Conservation (phyloP, 805 yeast genomes). For the Saturnispora sekii region DNA sequence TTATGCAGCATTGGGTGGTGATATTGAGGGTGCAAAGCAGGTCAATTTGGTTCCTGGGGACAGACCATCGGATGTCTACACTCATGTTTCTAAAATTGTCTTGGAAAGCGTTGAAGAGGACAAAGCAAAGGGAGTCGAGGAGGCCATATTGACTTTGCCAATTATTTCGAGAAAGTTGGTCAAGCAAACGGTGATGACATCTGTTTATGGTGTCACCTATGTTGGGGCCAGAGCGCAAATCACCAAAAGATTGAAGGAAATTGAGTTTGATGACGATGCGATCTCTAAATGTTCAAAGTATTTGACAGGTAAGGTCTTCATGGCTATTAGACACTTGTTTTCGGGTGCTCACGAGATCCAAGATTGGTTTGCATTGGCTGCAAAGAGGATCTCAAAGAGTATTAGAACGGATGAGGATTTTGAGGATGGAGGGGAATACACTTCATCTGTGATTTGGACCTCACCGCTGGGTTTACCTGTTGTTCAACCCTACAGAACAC, state of each 20-base stretch:
- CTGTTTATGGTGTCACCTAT: constrained; percentile 93
- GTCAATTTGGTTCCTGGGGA: constrained; percentile 66
- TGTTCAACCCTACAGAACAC: constrained; percentile 88
- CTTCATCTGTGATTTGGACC: constrained; percentile 95
- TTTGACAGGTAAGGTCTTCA: constrained; percentile 69
- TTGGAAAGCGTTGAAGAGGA: constrained; percentile 43
- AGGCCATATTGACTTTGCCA: constrained; percentile 47
- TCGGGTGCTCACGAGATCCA: constrained; percentile 91
- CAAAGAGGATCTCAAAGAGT: constrained; percentile 69
- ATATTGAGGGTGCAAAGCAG: constrained; percentile 70
- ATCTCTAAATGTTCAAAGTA: constrained; percentile 43
- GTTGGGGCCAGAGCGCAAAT: constrained; percentile 90
- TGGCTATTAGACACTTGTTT: constrained; percentile 75
- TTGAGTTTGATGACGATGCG: constrained; percentile 32
- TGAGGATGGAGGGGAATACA: constrained; percentile 47
- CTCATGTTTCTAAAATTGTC: constrained; percentile 59
- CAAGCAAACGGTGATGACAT: constrained; percentile 97
- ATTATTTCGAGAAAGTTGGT: constrained; percentile 78
- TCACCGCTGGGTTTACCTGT: constrained; percentile 92
- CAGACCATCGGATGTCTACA: constrained; percentile 69
- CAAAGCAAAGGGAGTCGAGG: constrained; percentile 42
- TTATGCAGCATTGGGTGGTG: constrained; percentile 84
- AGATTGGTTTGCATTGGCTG: constrained; percentile 90
- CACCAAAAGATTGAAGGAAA: constrained; percentile 58
- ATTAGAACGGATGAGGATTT: constrained; percentile 57